Percentiles rank a stretch among this genome's conserved stretches.
Evolutionary conservation across 495 filamentous ascomycete genomes (phyloP).

Genomic region (Pseudomonodictys pantanalensis): DNA sequence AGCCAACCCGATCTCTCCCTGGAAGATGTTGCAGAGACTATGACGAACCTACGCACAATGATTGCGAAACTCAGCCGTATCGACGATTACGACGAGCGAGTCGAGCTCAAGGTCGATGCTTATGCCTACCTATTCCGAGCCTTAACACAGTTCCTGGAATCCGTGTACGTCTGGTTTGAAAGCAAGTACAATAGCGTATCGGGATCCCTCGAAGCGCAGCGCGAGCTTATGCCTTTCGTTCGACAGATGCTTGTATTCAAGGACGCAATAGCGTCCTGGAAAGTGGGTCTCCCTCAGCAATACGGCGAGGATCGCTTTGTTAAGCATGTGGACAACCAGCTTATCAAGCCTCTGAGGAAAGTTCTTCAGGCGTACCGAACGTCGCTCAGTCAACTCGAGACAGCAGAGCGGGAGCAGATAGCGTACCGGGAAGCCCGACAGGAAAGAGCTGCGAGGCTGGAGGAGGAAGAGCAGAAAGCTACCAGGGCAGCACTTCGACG

Average conservation of each 20-base stretch:
- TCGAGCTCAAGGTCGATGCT: slow-evolving; percentile 12
- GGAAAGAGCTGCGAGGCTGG: neutral
- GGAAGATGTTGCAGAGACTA: neutral
- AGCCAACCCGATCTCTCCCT: neutral
- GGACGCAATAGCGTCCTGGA: slow-evolving; percentile 8
- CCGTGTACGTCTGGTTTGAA: slow-evolving; percentile 1
- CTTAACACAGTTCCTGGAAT: neutral
- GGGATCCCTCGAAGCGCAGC: neutral
- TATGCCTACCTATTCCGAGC: slow-evolving; percentile 15
- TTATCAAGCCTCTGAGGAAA: slow-evolving; percentile 14
- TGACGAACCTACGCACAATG: neutral
- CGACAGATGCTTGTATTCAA: slow-evolving; percentile 14
- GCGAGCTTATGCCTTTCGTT: slow-evolving; percentile 2
- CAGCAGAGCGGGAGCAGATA: neutral
- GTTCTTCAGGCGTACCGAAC: neutral
- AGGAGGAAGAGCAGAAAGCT: slow-evolving; percentile 4
- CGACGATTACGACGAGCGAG: neutral
- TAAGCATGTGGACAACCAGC: slow-evolving; percentile 5
- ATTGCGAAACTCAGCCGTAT: neutral
- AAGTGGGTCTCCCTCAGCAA: slow-evolving; percentile 5
- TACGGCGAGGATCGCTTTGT: slow-evolving; percentile 9
- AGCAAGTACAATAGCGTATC: neutral
- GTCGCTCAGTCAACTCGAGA: neutral
- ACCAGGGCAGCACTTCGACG: neutral
- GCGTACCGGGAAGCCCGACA: neutral